phyloP scores from a whole-genome alignment of 2,329 filamentous ascomycete genomes.

The Diaporthe sp. region DNA sequence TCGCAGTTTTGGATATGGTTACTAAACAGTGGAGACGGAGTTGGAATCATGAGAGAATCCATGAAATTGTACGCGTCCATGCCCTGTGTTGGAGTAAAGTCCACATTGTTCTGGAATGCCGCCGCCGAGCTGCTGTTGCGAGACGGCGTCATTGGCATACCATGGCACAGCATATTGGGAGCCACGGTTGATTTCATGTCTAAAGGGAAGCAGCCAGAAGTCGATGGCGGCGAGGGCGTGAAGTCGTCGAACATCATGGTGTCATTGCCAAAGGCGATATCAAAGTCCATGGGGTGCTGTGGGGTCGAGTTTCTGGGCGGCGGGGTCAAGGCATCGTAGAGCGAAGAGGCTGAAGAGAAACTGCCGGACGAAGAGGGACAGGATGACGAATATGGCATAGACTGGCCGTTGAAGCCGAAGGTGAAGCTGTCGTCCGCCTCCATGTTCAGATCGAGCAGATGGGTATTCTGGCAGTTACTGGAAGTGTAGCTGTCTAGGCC shows the following conservation, averaged over 20 bases:
- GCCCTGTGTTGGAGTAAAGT: conserved; percentile 39
- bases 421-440: conserved; percentile 34
- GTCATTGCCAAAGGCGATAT: conserved; percentile 24
- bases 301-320: conserved; percentile 39
- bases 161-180: conserved; percentile 37
- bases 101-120: conserved; percentile 29
- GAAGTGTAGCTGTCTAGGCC: conserved; percentile 26
- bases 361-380: conserved; percentile 40
- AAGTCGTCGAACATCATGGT: conserved; percentile 39
- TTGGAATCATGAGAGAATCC: conserved; percentile 37
- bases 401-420: conserved; percentile 34
- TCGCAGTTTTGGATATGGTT: conserved; percentile 33
- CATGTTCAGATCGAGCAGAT: conserved; percentile 34
- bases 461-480: conserved; percentile 20
- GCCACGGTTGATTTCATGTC: conserved; percentile 40
- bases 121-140: conserved; percentile 20
- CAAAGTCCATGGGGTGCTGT: conserved; percentile 38
- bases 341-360: conserved; percentile 40
- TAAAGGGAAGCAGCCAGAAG: conserved; percentile 34
- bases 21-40: conserved; percentile 34
- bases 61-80: conserved; percentile 32
- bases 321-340: conserved; percentile 40
- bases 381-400: conserved; percentile 37
- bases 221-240: conserved; percentile 34
- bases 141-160: conserved; percentile 38